Percentiles rank a stretch among this genome's conserved stretches.
Evolutionary conservation across 2,329 filamentous ascomycete species (phyloP).

Genomic region (Corinectria fuckeliana): DNA sequence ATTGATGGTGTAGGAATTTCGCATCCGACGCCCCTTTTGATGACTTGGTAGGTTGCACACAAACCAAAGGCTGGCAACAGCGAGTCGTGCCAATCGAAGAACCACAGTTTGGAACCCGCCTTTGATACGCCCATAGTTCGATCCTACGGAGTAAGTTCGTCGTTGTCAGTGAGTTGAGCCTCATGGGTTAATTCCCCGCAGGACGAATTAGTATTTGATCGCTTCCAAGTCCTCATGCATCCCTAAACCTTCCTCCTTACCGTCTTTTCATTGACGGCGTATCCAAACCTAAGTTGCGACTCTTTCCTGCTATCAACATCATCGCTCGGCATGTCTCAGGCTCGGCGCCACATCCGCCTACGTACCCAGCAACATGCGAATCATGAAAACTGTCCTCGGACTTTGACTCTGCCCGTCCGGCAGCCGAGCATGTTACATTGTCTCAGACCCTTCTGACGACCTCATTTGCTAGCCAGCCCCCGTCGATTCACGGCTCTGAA

Average conservation of each 20-base stretch:
- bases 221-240: neutral
- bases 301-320: slow-evolving; percentile 25
- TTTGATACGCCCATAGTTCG: neutral
- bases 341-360: slow-evolving; percentile 31
- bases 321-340: slow-evolving; percentile 28
- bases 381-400: slow-evolving; percentile 29
- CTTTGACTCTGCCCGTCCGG: slow-evolving; percentile 6
- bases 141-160: neutral
- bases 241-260: neutral
- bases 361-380: slow-evolving; percentile 31
- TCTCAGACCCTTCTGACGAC: slow-evolving; percentile 32
- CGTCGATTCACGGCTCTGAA: slow-evolving; percentile 26
- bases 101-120: neutral
- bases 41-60: slow-evolving; percentile 5
- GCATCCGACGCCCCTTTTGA: slow-evolving; percentile 6
- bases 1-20: slow-evolving; percentile 10
- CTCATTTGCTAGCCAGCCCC: slow-evolving; percentile 26
- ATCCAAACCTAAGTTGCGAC: neutral
- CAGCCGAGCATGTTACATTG: slow-evolving; percentile 21
- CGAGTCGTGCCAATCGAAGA: neutral
- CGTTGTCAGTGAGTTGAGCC: neutral
- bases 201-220: neutral
- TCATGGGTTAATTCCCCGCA: neutral
- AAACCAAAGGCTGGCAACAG: neutral
- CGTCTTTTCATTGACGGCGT: neutral